Base-by-base conservation (phyloP, 768 basidiomycete genomes). In the Mrakia blollopis region DNA sequence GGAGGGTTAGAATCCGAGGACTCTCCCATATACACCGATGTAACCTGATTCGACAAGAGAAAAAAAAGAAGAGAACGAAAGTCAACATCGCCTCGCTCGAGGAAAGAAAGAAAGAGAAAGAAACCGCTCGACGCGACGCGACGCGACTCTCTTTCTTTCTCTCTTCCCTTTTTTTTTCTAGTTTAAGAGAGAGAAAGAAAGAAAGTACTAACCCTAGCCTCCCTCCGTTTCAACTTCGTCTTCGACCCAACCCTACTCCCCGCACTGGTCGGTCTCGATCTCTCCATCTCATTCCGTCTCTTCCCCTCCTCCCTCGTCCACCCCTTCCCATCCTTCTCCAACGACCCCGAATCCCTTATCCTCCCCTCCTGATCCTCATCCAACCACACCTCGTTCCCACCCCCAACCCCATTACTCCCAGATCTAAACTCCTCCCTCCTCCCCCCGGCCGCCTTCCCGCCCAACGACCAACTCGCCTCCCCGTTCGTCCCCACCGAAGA, bases 211-310 rank as follows among this genome's bases (percentile, higher is more conserved):
- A 74, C 73, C 23, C 73, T 65, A 30, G 73, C 73, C 73, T 74
- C 73, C 14, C 73, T 63, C 62, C 63, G 62, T 25, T 67, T 74
- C n/a, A 44, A 62, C 67, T 71, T 71, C 69, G 28, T 28, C 47
- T 44, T 50, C 47, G 50, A 25, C 28, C 7, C 52, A 32, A 21
- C 32, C 14, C 71, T 30, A 50, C 44, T 57, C 30, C 47, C 28
- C 32, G 50, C 52, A 23, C 71, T 54, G 3, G 50, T 16, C 54
- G 47, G 47, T 50, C 71, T 54, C 32, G 47, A n/a, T 39, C 30
- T 72, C 30, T n/a, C n/a, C n/a, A n/a, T n/a, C n/a, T n/a, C n/a
- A n/a, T n/a, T n/a, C n/a, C n/a, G n/a, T n/a, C n/a, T 32, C 50
- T 32, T 32, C 30, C 13, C 30, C 50, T 18, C 30, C 54, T 9